Evolutionary conservation across 139 green algal genomes (phyloP).

Genomic region (Coelastrella sp.): DNA sequence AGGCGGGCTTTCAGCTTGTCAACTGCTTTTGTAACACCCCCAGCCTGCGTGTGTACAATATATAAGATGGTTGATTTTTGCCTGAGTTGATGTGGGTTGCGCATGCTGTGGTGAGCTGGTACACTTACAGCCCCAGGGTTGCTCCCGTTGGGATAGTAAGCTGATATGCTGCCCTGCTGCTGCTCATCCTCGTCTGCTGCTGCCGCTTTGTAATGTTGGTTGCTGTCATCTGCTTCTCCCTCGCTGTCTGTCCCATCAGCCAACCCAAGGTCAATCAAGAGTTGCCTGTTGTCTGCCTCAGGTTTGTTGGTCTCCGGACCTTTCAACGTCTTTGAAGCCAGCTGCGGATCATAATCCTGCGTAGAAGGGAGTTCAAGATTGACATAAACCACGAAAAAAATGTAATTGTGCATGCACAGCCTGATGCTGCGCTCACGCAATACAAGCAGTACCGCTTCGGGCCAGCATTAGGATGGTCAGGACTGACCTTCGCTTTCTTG

Average conservation of each 20-base stretch:
- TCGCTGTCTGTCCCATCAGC: slow-evolving; percentile 44
- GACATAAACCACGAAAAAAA: not conserved
- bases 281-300: slow-evolving; percentile 1
- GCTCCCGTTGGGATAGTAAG: slow-evolving; percentile 27
- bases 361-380: no score
- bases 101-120: not conserved
- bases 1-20: not conserved
- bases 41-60: not conserved
- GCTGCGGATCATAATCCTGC: slow-evolving; percentile 51
- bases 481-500: slow-evolving; percentile 31
- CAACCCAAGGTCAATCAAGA: slow-evolving; percentile 42
- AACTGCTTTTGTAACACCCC: no score
- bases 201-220: not conserved
- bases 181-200: not conserved
- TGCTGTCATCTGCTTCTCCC: not conserved
- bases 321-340: slow-evolving; percentile 49
- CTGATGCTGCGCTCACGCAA: no score
- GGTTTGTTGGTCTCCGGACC: not conserved
- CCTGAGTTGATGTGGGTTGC: not conserved
- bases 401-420: no score
- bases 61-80: no score
- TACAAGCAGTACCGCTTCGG: not conserved
- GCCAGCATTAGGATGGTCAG: not conserved
- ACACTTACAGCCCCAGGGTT: not conserved
- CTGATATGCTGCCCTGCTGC: slow-evolving; percentile 10